Evolutionary conservation across 805 yeast genomes (phyloP).

Genomic region (Jamesozyma gamospora): DNA sequence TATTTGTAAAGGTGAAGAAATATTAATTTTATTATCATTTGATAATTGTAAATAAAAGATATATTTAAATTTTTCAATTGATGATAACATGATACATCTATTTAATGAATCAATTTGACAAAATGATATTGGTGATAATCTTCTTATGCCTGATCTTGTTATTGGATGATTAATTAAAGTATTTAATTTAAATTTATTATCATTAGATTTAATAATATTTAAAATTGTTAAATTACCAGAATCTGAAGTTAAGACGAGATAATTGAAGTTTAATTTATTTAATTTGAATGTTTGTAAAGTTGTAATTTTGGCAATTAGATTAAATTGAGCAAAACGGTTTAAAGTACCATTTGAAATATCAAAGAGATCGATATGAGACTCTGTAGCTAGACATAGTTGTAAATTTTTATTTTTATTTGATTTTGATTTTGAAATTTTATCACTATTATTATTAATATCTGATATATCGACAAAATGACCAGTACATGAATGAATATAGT

Average conservation of each 20-base stretch:
- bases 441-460: not conserved
- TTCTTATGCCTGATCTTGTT: constrained; percentile 63
- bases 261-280: constrained; percentile 46
- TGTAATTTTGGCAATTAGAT: constrained; percentile 51
- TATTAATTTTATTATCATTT: constrained; percentile 34
- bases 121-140: constrained; percentile 67
- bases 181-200: constrained; percentile 33
- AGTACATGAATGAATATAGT: constrained; percentile 44
- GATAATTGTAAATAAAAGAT: constrained; percentile 54
- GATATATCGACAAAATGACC: constrained; percentile 55
- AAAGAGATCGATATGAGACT: constrained; percentile 22
- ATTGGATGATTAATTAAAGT: constrained; percentile 54
- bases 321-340: constrained; percentile 32
- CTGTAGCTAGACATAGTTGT: constrained; percentile 28
- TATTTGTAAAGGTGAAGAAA: constrained; percentile 72
- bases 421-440: too few relatives aligned
- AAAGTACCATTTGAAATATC: constrained; percentile 51
- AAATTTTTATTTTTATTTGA: constrained; percentile 4
- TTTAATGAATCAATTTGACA: constrained; percentile 61
- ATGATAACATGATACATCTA: constrained; percentile 58
- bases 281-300: constrained; percentile 41
- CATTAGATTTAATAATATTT: constrained; percentile 4
- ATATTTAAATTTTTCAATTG: constrained; percentile 66
- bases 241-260: constrained; percentile 63
- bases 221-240: constrained; percentile 56